Base-by-base conservation (phyloP, 2,329 filamentous ascomycete genomes). In the Cephalotrichum gorgonifer region DNA sequence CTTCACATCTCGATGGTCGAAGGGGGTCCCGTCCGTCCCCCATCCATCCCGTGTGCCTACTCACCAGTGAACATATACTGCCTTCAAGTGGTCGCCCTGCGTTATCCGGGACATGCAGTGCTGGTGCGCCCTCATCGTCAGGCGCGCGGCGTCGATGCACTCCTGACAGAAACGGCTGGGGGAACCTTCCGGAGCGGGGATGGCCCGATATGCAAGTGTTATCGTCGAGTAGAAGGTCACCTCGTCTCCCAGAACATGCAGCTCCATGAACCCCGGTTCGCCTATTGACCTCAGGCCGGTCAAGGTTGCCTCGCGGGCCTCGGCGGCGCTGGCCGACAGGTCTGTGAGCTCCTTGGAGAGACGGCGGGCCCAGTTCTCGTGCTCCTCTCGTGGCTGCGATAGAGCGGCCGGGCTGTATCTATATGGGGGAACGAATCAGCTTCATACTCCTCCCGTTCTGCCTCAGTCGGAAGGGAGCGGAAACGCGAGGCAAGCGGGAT, bases 11-110 rank as follows among this genome's bases (percentile, higher is more conserved):
- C n/a, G n/a, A n/a, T n/a, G n/a, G n/a, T n/a, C n/a, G n/a, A n/a
- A n/a, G n/a, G n/a, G n/a, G n/a, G n/a, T n/a, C n/a, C n/a, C n/a
- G n/a, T n/a, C n/a, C n/a, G n/a, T n/a, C n/a, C n/a, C n/a, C n/a
- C n/a, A n/a, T n/a, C n/a, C n/a, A n/a, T n/a, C n/a, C n/a, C n/a
- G n/a, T n/a, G n/a, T 22, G 4, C 23, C 2, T 23, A 51, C 68
- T 53, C 57, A 76, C 75, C 74, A 78, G 53, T 76, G 72, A 50
- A 78, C 65, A 54, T 75, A 76, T 15, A 71, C 69, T 28, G 65
- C 66, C 46, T 69, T 68, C 45, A 72, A 60, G 42, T 68, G 65
- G 25, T 63, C 54, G 42, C 66, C 68, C 14, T 62, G 58, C 3
- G 65, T 63, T n/a, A 68, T 64, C 42, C 71, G 54, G 20, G 65